Percentiles rank a stretch among this genome's conserved stretches.
phyloP scores from a whole-genome alignment of 345 rosid genomes.

The Gossypioides kirkii region DNA sequence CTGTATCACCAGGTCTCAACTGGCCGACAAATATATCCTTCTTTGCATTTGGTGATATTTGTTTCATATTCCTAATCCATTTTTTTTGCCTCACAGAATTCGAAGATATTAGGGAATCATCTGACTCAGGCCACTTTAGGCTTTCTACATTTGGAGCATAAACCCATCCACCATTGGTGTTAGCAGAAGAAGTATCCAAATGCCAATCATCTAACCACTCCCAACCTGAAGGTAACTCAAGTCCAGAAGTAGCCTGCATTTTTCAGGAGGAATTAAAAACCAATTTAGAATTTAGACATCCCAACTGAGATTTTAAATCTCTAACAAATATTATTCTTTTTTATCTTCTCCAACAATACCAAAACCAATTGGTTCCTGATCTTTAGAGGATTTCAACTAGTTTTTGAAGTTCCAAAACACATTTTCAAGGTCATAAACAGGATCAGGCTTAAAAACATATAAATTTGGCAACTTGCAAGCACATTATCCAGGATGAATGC shows the following conservation, averaged over 20 bases:
- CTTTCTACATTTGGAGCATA: slow-evolving; percentile 55
- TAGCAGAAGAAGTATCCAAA: slow-evolving; percentile 38
- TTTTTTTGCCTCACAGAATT: slow-evolving; percentile 60
- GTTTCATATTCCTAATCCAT: slow-evolving; percentile 52
- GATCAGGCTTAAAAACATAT: neutral
- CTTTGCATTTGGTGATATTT: slow-evolving; percentile 22
- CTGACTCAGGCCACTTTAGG: slow-evolving; percentile 54
- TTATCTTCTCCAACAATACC: neutral
- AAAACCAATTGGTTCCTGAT: neutral
- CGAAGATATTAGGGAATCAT: slow-evolving; percentile 33
- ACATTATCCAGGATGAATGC: neutral
- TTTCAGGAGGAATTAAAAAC: slow-evolving; percentile 8
- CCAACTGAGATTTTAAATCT: neutral
- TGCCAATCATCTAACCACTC: slow-evolving; percentile 57
- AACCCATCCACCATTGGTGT: slow-evolving; percentile 55
- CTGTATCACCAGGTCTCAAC: slow-evolving; percentile 60
- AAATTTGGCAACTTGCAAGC: neutral
- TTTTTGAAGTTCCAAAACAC: neutral
- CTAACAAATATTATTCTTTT: neutral
- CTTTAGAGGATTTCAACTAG: neutral
- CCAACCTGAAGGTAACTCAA: slow-evolving; percentile 47
- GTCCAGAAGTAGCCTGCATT: slow-evolving; percentile 28
- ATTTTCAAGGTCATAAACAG: neutral
- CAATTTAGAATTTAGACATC: neutral
- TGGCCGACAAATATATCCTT: slow-evolving; percentile 52